Conservation (phyloP, 306 rosid species). For the Quillaja saponaria region DNA sequence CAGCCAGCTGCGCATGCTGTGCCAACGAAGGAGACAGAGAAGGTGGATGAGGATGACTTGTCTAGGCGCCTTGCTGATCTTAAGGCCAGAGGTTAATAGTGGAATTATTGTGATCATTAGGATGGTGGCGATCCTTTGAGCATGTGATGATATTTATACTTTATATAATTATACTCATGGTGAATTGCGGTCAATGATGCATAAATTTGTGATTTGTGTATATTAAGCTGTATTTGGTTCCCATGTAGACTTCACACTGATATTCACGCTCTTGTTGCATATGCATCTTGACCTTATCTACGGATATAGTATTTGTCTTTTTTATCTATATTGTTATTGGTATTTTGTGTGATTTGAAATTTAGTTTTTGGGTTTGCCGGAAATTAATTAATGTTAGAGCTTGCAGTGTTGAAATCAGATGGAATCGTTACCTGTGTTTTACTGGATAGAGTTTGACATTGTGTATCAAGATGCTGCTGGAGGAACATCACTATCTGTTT, state of each 20-base stretch:
- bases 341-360: not conserved
- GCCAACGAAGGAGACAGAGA: constrained; percentile 77
- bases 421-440: not conserved
- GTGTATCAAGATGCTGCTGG: not conserved
- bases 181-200: constrained; percentile 6
- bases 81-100: constrained; percentile 79
- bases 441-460: not conserved
- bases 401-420: not conserved
- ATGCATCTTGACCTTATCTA: not conserved
- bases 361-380: not conserved
- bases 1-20: constrained; percentile 87
- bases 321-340: not conserved
- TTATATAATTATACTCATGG: not conserved
- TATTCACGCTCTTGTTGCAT: constrained; percentile 4
- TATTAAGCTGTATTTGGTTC: constrained; percentile 31
- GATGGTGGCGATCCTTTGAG: constrained; percentile 8
- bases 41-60: constrained; percentile 84
- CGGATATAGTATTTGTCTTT: not conserved
- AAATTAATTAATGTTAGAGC: not conserved
- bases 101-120: not conserved
- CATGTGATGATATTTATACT: not conserved
- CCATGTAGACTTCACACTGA: constrained; percentile 8
- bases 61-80: constrained; percentile 92
- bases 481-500: not conserved
- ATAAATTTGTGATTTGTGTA: constrained; percentile 36